Evolutionary conservation across 108 stramenopile species (phyloP), one percentile per base, ranked within the genome.

Genomic region (Pseudonitzschia pungens): DNA sequence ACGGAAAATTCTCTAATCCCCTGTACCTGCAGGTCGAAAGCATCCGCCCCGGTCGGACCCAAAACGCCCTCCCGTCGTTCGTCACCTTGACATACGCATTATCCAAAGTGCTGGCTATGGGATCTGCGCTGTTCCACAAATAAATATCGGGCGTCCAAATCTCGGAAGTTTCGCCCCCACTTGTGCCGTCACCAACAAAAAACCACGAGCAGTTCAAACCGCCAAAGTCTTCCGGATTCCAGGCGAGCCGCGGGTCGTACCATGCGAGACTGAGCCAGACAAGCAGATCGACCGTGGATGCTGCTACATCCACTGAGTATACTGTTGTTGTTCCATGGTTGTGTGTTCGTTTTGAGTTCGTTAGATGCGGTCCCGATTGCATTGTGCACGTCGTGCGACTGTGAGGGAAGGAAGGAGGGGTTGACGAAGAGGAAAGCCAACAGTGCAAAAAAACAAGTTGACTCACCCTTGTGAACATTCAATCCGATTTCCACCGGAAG

Each of bases 121-220:
- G 36, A 28, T 63, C 45, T 22, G 73, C 78, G 41, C 71, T 36
- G 36, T 83, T 83, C 82, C 82, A 79, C 7, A 83, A 50, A 50
- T 83, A 75, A 33, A 83, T 57, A 59, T 83, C 82, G 14, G 82
- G 82, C 20, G 82, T 80, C 82, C 82, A 83, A 40, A 83, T 80
- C 59, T 83, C 81, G 3, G 78, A 79, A 15, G 48, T 69, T 55
- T 82, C 81, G 0, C 81, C 81, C 15, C 65, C 81, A 18, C 65
- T 62, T 41, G 21, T 48, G 10, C 81, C 81, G 56, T 71, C 72
- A 7, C 21, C 36, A 9, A 82, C 70, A 58, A 63, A 82, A 52
- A 77, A 77, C 81, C 81, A 82, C 0, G 54, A 40, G 31, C 64
- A 75, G 4, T 58, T 59, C 9, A 79, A n/a, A 51, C 64, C 69